phyloP scores from a whole-genome alignment of 169 alveolate genomes.

The Plasmodium cynomolgi region DNA sequence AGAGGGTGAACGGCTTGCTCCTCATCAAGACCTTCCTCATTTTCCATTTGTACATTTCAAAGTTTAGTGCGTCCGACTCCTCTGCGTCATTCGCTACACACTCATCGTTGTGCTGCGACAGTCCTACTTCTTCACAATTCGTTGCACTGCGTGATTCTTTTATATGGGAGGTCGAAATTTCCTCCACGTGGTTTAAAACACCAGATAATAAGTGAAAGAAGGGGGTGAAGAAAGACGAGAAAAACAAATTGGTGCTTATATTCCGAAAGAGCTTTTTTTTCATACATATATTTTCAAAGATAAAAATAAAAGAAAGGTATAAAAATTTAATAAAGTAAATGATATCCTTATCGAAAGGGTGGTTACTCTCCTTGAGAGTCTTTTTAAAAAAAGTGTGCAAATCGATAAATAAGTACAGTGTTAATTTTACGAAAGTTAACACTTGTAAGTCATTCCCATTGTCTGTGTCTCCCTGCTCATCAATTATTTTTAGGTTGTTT shows the following conservation, averaged over 20 bases:
- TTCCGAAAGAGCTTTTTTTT: slow-evolving; percentile 21
- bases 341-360: slow-evolving; percentile 16
- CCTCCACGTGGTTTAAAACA: slow-evolving; percentile 19
- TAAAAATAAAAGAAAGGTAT: slow-evolving; percentile 62
- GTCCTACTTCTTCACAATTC: not conserved
- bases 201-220: slow-evolving; percentile 45
- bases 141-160: not conserved
- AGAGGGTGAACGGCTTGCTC: slow-evolving; percentile 46
- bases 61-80: not conserved
- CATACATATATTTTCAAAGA: slow-evolving; percentile 44
- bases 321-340: slow-evolving; percentile 23
- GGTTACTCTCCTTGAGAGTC: not conserved
- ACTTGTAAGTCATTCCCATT: slow-evolving; percentile 40
- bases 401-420: slow-evolving; percentile 37
- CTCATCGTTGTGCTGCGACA: not conserved
- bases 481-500: slow-evolving; percentile 18
- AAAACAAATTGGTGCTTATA: slow-evolving; percentile 44
- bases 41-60: slow-evolving; percentile 26
- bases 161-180: not conserved
- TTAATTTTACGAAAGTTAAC: slow-evolving; percentile 42
- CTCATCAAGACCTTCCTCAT: slow-evolving; percentile 49
- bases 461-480: slow-evolving; percentile 23
- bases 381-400: slow-evolving; percentile 42
- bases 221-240: slow-evolving; percentile 73
- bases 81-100: not conserved